Evolutionary conservation across 495 filamentous ascomycete genomes (phyloP).

Genomic region (Podospora didyma): DNA sequence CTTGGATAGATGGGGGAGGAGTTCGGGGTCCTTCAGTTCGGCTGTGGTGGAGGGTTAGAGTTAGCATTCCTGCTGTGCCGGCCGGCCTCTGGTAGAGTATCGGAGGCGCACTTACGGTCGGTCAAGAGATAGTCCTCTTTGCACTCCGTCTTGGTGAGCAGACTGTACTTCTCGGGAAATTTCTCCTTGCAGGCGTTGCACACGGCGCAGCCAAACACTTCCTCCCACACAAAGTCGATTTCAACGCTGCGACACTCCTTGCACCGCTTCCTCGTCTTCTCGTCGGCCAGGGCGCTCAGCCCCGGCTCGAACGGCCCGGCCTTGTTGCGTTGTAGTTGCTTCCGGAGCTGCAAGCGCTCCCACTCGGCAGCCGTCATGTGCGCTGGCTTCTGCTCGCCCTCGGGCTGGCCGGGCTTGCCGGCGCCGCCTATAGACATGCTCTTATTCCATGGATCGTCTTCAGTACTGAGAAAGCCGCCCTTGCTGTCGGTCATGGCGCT

Average conservation of each 20-base stretch:
- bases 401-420: slow-evolving; percentile 18
- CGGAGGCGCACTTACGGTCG: slow-evolving; percentile 60
- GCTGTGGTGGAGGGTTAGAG: slow-evolving; percentile 42
- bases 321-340: slow-evolving; percentile 65
- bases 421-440: slow-evolving; percentile 53
- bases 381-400: slow-evolving; percentile 65
- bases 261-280: slow-evolving; percentile 66
- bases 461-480: slow-evolving; percentile 80
- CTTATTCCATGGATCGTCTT: slow-evolving; percentile 88
- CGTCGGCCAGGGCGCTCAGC: slow-evolving; percentile 62
- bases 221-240: slow-evolving; percentile 93
- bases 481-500: slow-evolving; percentile 97
- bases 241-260: slow-evolving; percentile 78
- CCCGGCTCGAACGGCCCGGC: slow-evolving; percentile 84
- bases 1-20: slow-evolving; percentile 80
- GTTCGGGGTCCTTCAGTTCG: slow-evolving; percentile 77
- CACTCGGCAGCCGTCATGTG: slow-evolving; percentile 92
- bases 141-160: slow-evolving; percentile 94
- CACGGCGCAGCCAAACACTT: slow-evolving; percentile 65
- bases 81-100: not conserved
- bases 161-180: slow-evolving; percentile 82
- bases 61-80: slow-evolving; percentile 4
- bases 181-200: slow-evolving; percentile 83
- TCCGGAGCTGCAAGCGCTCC: slow-evolving; percentile 73
- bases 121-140: slow-evolving; percentile 93